Percentiles rank a stretch among this genome's conserved stretches.
Evolutionary conservation across 176 grass and related monocot genomes (phyloP).

Genomic region (Oryza australiensis): DNA sequence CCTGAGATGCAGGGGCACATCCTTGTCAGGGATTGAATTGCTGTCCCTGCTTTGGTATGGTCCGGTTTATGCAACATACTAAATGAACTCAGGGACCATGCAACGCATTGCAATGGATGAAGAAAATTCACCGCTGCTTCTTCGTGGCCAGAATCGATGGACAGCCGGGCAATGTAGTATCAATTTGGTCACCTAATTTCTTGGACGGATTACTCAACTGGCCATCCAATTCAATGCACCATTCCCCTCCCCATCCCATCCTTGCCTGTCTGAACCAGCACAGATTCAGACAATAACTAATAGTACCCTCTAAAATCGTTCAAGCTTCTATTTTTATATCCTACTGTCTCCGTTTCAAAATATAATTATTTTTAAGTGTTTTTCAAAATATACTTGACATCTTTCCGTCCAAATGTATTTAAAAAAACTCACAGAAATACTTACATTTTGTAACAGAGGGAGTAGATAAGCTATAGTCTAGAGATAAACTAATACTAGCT

Average conservation of each 20-base stretch:
- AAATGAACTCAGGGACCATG: slow-evolving; percentile 50
- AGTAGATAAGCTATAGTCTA: too few relatives aligned
- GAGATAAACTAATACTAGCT: background rate
- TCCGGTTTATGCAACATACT: slow-evolving; percentile 6
- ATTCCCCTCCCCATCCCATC: slow-evolving; percentile 29
- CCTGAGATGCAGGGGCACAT: slow-evolving; percentile 7
- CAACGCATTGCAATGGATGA: background rate
- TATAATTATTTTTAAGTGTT: too few relatives aligned
- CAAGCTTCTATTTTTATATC: background rate
- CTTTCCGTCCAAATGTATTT: too few relatives aligned
- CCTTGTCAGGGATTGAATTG: slow-evolving; percentile 32
- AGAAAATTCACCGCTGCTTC: slow-evolving; percentile 25
- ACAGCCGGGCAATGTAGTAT: slow-evolving; percentile 31
- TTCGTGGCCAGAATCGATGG: slow-evolving; percentile 1
- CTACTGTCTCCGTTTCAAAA: too few relatives aligned
- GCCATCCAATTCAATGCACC: slow-evolving; percentile 52
- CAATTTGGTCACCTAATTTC: slow-evolving; percentile 49
- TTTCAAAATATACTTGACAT: too few relatives aligned
- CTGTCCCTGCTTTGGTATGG: background rate
- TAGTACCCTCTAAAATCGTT: background rate
- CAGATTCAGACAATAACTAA: background rate
- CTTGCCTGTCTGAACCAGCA: slow-evolving; percentile 18
- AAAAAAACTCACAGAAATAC: too few relatives aligned
- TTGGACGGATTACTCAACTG: slow-evolving; percentile 20
- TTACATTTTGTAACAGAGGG: too few relatives aligned